Base-by-base conservation (phyloP, 1,139 yeast species). In the Kurtzmaniella quercitrusa region DNA sequence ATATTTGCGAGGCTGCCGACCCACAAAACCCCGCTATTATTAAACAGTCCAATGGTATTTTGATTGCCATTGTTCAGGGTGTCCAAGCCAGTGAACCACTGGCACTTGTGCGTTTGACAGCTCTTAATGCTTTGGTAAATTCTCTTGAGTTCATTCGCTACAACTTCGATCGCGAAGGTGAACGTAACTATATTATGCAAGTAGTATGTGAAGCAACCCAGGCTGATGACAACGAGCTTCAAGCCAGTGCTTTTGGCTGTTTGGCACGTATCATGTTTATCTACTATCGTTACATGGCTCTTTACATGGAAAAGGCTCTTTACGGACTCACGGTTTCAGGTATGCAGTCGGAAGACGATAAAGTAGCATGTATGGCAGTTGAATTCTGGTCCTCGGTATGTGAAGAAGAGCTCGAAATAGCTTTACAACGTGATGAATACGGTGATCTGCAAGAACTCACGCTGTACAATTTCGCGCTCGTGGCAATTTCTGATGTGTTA, bases 131-230 rank as follows among this genome's bases (percentile, higher is more conserved):
- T 1, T 76, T 93, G 50, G 95, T 87, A 41, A 88, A 87, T 65
- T 89, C 98, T 23, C 76, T 93, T 56, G 96, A 86, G 54, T 93
- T 93, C 63, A 88, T 93, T 62, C 81, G 85, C 50, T 78, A 75
- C 56, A 93, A 93, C 66, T 94, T 93, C 71, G 89, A 82, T 55
- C 79, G 86, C 48, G 98, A 93, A 59, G 95, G 95, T 47, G 98
- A 93, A 71, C 80, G 98, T 59, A 89, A 93, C 63, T 91, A 86
- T 65, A 86, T 93, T 60, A 93, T 93, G 98, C 97, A 89, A 69
- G 98, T 93, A 41, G 97, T 93, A 11, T 93, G 98, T 67, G 98
- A 93, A 65, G 96, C 98, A 17, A 91, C 98, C 16, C 97, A 93
- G 64, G 87, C 95, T 22, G 78, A 79, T 41, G 87, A 86, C 56